Evolutionary conservation across 176 grass and related monocot species (phyloP), one percentile per base, ranked within the genome.

Genomic region (Ampelocalamus luodianensis): DNA sequence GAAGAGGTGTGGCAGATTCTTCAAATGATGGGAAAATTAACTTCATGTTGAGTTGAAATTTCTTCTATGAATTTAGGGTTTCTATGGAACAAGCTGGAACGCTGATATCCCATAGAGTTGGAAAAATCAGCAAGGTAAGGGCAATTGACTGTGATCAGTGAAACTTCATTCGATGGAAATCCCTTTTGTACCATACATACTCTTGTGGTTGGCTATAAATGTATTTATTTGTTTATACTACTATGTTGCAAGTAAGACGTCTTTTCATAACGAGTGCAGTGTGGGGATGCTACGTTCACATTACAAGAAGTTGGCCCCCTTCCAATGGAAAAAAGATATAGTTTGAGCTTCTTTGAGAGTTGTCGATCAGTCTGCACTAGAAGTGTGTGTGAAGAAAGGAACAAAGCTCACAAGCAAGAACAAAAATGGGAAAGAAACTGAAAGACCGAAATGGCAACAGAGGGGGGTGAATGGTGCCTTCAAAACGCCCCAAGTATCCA

Each of bases 1-100:
- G 96, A 90, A 48, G 96, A 91, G 18, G 95, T 93, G 43, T 95
- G 96, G 96, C 91, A 95, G 80, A 84, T 98, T 79, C 89, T 98
- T 53, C 94, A 89, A 82, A 58, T 9, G 7, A 49, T 46, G 3
- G n/a, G 32, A 23, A 74, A 40, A n/a, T 45, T 38, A 42, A 83
- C 45, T 60, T 46, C 15, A 26, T 68, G 67, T 43, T 29, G 27
- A 15, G 27, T 49, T 15, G 1, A 65, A 38, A 65, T 60, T 18
- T 20, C 77, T 87, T 74, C 8, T 34, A 80, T 75, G 60, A 53
- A 87, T 49, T 43, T 42, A n/a, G 45, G 40, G 74, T 83, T 69
- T 86, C 9, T 37, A 18, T 23, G 14, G 27, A 50, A 74, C 43
- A 72, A 60, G 56, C 15, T 40, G 36, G 46, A 54, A 36, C 0